Evolutionary conservation across 768 basidiomycete genomes (phyloP), one percentile per base, ranked within the genome.

Genomic region (Zangia roseola): DNA sequence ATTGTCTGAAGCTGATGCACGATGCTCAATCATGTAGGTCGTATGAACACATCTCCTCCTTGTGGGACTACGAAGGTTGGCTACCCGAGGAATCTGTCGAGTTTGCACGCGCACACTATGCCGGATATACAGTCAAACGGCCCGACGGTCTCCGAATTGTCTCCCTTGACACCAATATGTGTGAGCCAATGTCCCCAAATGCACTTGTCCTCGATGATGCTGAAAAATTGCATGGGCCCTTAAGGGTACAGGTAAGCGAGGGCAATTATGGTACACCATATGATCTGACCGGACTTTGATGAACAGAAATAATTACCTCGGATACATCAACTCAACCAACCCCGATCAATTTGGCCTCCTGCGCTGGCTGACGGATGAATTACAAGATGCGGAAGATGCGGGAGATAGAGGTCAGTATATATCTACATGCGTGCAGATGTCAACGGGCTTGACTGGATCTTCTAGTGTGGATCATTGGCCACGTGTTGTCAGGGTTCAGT

Each of bases 131-230:
- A 31, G 75, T 77, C 7, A 55, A 60, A 36, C 71, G 76, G 13
- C 47, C 55, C 21, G 72, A 75, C 31, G 76, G 76, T 6, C 64
- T 79, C 16, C 65, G 75, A 25, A 68, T 78, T 28, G 76, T 79
- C 53, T 74, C 76, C 5, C 53, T 79, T 28, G 78, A 79, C 55
- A 78, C 76, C 2, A 72, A 78, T 53, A 52, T 76, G 10, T 79
- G 77, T 75, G 56, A 20, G 71, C 25, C 13, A 14, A 33, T 34
- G n/a, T 38, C n/a, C 30, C 1, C 13, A 39, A 19, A 65, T 41
- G 38, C 42, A 60, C 62, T 54, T 14, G 64, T 44, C 2, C 20
- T 49, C 12, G 30, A 14, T 10, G 2, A 9, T 19, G 3, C 28
- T 25, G 10, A 8, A 35, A 31, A 14, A 12, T 4, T 7, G 5